phyloP scores from a whole-genome alignment of 805 yeast species.

The Ogataea neopini region DNA sequence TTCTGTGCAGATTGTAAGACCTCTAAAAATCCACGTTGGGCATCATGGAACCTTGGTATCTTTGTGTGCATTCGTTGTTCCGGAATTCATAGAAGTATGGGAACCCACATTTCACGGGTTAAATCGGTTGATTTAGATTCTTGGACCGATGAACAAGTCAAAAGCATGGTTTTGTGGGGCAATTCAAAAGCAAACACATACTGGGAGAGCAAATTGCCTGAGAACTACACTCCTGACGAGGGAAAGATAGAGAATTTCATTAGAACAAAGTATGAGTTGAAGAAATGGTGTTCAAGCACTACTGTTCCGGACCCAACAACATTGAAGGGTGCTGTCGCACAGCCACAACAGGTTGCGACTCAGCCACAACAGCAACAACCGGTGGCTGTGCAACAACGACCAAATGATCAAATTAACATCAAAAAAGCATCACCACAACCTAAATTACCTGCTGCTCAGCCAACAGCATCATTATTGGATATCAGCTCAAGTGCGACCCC shows the following conservation, averaged over 20 bases:
- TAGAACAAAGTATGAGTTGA: conserved; percentile 86
- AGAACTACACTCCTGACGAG: conserved; percentile 73
- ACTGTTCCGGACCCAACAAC: conserved; percentile 61
- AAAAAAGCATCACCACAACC: conserved; percentile 1
- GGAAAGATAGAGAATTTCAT: conserved; percentile 86
- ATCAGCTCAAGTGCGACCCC: not conserved
- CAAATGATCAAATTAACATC: not conserved
- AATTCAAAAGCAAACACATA: conserved; percentile 72
- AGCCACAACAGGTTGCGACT: not conserved
- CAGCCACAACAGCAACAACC: not conserved
- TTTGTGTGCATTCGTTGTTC: conserved; percentile 94
- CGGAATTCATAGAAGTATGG: conserved; percentile 93
- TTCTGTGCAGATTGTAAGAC: conserved; percentile 91
- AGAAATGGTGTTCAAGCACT: conserved; percentile 74
- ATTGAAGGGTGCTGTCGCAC: conserved; percentile 17
- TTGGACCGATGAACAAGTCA: conserved; percentile 93
- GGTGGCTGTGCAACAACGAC: conserved; percentile 1
- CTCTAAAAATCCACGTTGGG: conserved; percentile 94
- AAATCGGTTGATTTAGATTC: conserved; percentile 93
- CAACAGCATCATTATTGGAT: conserved; percentile 6
- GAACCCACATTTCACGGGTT: conserved; percentile 91
- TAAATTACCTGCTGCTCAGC: not conserved
- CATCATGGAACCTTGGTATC: conserved; percentile 92
- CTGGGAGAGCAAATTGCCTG: conserved; percentile 84
- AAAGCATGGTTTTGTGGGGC: conserved; percentile 83